These are phyloP conservation scores for Botrytis pseudocinerea DNA, from an alignment of 2,329 filamentous ascomycete species.

Conservation along the genomic window DNA sequence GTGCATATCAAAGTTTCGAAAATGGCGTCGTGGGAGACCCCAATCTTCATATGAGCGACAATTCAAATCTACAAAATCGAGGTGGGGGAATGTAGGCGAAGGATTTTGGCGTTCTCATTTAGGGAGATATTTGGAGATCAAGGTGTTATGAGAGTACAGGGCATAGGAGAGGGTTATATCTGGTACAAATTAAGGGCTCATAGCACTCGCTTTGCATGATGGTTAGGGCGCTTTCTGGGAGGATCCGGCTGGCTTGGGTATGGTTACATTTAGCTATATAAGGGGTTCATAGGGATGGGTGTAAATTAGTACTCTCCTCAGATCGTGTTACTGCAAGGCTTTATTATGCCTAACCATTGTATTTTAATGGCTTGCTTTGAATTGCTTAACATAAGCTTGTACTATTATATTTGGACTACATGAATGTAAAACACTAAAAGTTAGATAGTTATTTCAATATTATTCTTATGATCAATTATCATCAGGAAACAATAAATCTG, in stretches of 20 bases:
- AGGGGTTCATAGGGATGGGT: neutral
- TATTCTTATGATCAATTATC: neutral
- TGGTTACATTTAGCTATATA: neutral
- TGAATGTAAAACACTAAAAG: neutral
- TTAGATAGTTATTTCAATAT: neutral
- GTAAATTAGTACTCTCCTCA: slow-evolving; percentile 15
- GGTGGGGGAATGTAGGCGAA: slow-evolving; percentile 22
- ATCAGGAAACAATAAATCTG: neutral
- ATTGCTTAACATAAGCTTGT: neutral
- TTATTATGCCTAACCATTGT: slow-evolving; percentile 6
- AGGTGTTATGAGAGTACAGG: slow-evolving; percentile 5
- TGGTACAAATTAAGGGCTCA: neutral
- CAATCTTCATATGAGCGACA: slow-evolving; percentile 31
- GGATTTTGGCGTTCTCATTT: slow-evolving; percentile 5
- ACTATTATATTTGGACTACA: neutral
- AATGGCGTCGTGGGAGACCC: slow-evolving; percentile 49
- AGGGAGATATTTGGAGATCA: neutral
- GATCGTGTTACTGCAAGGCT: slow-evolving; percentile 5
- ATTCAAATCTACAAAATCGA: slow-evolving; percentile 35
- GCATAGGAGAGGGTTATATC: slow-evolving; percentile 4
- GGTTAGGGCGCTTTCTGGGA: slow-evolving; percentile 5
- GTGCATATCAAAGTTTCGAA: slow-evolving; percentile 62
- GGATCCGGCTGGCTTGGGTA: neutral
- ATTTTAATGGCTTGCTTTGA: slow-evolving; percentile 4
- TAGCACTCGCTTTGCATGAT: slow-evolving; percentile 15